These are phyloP conservation scores for Pleurotus eryngii DNA, from an alignment of 768 basidiomycete species.

Conservation along the genomic window DNA sequence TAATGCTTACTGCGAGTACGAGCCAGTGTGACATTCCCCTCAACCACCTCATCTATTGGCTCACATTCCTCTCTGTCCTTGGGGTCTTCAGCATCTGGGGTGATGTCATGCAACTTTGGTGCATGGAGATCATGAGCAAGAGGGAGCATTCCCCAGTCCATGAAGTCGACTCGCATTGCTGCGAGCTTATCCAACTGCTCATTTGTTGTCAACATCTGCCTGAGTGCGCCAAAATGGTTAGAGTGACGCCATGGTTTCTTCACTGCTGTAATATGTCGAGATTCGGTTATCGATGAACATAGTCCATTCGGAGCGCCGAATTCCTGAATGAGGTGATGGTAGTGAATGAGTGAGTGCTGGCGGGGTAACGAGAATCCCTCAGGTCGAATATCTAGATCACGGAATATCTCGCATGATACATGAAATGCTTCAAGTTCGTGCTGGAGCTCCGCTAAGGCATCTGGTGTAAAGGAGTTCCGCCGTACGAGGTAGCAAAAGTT, in stretches of 20 bases:
- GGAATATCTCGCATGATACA: constrained; percentile 13
- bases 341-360: constrained; percentile 17
- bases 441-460: constrained; percentile 7
- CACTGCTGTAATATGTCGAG: constrained; percentile 22
- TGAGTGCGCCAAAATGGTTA: constrained; percentile 15
- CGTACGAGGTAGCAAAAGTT: constrained; percentile 22
- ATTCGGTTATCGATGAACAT: constrained; percentile 22
- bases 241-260: constrained; percentile 21
- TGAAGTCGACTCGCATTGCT: constrained; percentile 14
- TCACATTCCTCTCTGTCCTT: no score
- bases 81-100: no score
- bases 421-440: constrained; percentile 9
- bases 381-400: constrained; percentile 4
- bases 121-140: not conserved
- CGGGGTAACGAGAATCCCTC: constrained; percentile 16
- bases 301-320: constrained; percentile 19
- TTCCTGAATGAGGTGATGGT: constrained; percentile 10
- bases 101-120: no score
- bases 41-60: no score
- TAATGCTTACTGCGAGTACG: no score
- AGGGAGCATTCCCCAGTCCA: constrained; percentile 14
- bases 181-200: constrained; percentile 18
- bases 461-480: constrained; percentile 3
- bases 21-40: no score
- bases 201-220: constrained; percentile 19